Evolutionary conservation across 1,284 basidiomycete species (phyloP).

Genomic region (Puccinia novopanici): DNA sequence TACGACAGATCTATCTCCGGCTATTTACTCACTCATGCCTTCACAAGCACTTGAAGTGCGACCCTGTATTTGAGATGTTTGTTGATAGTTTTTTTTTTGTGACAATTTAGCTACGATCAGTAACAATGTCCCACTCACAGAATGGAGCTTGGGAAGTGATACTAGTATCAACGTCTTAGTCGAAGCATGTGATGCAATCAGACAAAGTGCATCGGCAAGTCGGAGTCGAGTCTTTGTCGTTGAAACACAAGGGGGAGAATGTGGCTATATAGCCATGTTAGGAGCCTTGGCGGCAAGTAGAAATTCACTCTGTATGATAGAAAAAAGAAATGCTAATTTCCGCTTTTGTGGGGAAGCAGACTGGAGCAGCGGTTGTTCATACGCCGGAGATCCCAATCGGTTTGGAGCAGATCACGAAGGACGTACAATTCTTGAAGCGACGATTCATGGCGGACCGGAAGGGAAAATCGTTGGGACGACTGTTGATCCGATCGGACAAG

Average conservation of each 20-base stretch:
- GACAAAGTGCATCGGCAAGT: conserved; percentile 93
- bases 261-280: conserved; percentile 91
- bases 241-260: conserved; percentile 95
- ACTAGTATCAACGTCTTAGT: conserved; percentile 97
- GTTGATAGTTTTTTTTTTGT: neutral
- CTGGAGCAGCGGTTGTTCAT: conserved; percentile 88
- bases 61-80: neutral
- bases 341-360: conserved; percentile 62
- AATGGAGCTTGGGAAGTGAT: conserved; percentile 91
- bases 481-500: conserved; percentile 85
- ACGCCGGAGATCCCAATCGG: conserved; percentile 88
- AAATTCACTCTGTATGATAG: too few species aligned
- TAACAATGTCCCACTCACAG: conserved; percentile 96
- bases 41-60: neutral
- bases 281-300: conserved; percentile 84
- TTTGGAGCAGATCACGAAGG: conserved; percentile 75
- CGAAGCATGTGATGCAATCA: conserved; percentile 94
- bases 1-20: neutral
- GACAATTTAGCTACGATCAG: conserved; percentile 77
- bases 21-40: neutral
- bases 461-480: conserved; percentile 86
- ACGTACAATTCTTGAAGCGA: conserved; percentile 85
- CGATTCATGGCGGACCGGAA: conserved; percentile 82
- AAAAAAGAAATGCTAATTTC: conserved; percentile 2
- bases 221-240: conserved; percentile 95